Percentiles rank a stretch among this genome's conserved stretches.
phyloP scores from a whole-genome alignment of 2,329 filamentous ascomycete species.

The Clonostachys solani region DNA sequence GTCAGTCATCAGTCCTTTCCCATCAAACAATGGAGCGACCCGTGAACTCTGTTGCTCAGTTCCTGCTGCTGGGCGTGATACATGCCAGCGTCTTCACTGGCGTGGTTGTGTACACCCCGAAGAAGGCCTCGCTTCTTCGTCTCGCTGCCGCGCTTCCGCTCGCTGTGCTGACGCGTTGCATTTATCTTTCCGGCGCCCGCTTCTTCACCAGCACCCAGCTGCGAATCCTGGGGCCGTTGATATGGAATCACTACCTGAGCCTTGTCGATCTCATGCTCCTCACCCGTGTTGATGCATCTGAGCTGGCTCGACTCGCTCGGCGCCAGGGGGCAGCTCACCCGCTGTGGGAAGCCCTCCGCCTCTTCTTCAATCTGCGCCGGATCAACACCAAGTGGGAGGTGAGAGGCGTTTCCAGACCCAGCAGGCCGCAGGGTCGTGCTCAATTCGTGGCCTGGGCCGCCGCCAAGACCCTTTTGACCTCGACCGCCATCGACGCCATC shows the following conservation, averaged over 20 bases:
- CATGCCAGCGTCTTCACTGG: too few relatives aligned
- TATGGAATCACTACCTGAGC: background rate
- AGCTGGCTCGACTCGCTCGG: background rate
- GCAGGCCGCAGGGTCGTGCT: background rate
- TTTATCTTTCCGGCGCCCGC: too few relatives aligned
- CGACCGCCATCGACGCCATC: conserved; percentile 2
- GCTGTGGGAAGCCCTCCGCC: conserved; percentile 2
- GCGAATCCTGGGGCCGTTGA: too few relatives aligned
- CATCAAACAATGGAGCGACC: too few relatives aligned
- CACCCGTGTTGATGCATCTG: background rate
- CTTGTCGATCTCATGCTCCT: background rate
- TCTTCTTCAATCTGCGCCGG: conserved; percentile 4
- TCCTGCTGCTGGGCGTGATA: too few relatives aligned
- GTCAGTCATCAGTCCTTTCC: too few relatives aligned
- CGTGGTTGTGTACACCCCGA: too few relatives aligned
- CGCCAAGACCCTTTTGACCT: background rate
- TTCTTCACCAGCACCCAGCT: too few relatives aligned
- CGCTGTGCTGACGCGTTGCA: too few relatives aligned
- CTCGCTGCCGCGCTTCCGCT: too few relatives aligned
- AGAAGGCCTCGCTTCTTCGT: too few relatives aligned
- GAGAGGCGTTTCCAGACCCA: background rate
- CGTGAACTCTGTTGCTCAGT: too few relatives aligned
- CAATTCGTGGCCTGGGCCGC: background rate
- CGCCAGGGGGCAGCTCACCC: background rate
- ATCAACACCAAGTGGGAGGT: conserved; percentile 3